Evolutionary conservation across 2,329 filamentous ascomycete genomes (phyloP).

Genomic region (Penicillium sp.): DNA sequence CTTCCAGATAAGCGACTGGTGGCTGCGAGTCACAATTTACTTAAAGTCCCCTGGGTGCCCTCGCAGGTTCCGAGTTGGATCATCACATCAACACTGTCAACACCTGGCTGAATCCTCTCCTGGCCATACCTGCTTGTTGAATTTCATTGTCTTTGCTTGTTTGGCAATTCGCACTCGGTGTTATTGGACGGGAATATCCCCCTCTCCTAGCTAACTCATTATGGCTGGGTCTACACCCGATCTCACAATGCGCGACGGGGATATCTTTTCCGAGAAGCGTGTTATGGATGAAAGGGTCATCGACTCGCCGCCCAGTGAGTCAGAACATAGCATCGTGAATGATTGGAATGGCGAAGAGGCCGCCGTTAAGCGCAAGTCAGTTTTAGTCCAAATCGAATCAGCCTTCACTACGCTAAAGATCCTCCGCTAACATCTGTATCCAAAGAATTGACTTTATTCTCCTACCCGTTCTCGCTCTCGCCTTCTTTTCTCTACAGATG

Average conservation of each 20-base stretch:
- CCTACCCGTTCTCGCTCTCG: constrained; percentile 33
- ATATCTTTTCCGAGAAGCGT: constrained; percentile 13
- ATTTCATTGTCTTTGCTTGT: no score
- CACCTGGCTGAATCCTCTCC: background rate
- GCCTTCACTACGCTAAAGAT: background rate
- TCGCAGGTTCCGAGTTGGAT: background rate
- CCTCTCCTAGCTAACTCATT: background rate
- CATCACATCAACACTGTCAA: background rate
- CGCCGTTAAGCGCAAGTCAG: constrained; percentile 29
- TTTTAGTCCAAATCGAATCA: background rate
- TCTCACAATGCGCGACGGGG: background rate
- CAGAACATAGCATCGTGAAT: constrained; percentile 23
- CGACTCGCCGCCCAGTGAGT: constrained; percentile 15
- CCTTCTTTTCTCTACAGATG: constrained; percentile 34
- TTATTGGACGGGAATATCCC: background rate
- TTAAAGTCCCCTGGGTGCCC: background rate
- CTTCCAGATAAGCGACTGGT: constrained; percentile 2
- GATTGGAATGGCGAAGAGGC: constrained; percentile 34
- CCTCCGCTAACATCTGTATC: background rate
- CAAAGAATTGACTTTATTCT: constrained; percentile 34
- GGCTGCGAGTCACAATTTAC: background rate
- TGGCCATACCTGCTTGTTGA: background rate
- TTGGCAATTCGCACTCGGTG: background rate
- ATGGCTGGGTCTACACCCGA: background rate
- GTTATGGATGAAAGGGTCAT: constrained; percentile 13